Evolutionary conservation across 2,329 filamentous ascomycete genomes (phyloP), one percentile per base, ranked within the genome.

Genomic region (Pseudopyricularia javanii): DNA sequence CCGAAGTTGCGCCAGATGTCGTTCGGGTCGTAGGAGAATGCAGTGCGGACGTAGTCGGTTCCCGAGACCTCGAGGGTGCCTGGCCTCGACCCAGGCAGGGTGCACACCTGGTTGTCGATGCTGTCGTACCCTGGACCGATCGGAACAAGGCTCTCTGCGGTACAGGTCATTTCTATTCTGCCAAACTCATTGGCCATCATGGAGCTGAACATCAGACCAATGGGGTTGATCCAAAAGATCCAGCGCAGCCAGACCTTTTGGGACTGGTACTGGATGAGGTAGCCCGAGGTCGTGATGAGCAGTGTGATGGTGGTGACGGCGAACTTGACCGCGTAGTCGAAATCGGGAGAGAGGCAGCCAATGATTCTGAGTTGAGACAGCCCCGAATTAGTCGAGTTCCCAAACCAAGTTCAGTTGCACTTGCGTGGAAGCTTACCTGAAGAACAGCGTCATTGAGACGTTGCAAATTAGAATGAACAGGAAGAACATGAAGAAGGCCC

Each of bases 131-230:
- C 79, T 1, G 79, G 73, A 0, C 88, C 89, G 3, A 73, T 78
- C 0, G 89, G 89, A 20, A 95, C 74, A 4, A 95, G 70, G 0
- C 81, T 87, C 47, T 78, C 74, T 2, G 73, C 72, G 0, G 78
- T 79, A 61, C 90, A 95, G 0, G 76, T 81, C 63, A 95, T 71
- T 28, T 83, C 74, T 43, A 87, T 72, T 11, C 78, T 70, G 34
- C 76, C 74, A 61, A 95, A 95, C 62, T 95, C 90, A 61, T 95
- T 95, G 60, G 87, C 80, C 87, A 95, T 93, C 67, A 95, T 67
- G 2, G 82, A 73, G 11, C 83, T 78, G 63, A 95, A 94, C 0
- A 82, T 80, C 2, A 93, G 74, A 47, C 86, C 88, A 65, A 90
- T 71, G 72, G 82, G 91, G 70, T 83, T 89, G 55, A 91, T 83